phyloP scores from a whole-genome alignment of 148 eudicot genomes.

The Camellia granthamiana region DNA sequence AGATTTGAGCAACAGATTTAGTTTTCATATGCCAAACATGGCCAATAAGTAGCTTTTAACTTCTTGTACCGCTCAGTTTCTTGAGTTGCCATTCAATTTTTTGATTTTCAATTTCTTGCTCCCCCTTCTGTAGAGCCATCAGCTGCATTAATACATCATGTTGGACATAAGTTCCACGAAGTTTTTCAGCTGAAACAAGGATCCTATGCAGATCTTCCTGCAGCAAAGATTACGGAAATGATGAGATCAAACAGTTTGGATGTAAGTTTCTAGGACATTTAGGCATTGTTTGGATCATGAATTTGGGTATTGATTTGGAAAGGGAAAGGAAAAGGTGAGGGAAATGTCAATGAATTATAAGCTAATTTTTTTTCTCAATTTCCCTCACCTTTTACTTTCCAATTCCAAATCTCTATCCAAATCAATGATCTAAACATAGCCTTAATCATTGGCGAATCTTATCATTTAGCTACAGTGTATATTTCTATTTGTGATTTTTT shows the following conservation, averaged over 20 bases:
- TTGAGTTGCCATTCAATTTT: neutral
- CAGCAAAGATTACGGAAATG: conserved; percentile 80
- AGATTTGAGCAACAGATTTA: neutral
- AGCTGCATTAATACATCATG: conserved; percentile 45
- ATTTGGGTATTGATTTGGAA: no score
- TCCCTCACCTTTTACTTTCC: no score
- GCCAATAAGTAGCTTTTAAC: neutral
- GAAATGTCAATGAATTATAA: no score
- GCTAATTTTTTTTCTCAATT: neutral
- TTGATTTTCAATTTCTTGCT: neutral
- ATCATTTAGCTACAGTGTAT: neutral
- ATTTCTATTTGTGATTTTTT: conserved; percentile 3
- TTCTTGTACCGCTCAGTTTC: neutral
- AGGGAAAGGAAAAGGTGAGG: no score
- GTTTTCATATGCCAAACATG: neutral
- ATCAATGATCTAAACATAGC: no score
- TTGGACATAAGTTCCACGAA: conserved; percentile 67
- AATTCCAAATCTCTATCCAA: no score
- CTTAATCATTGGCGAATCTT: neutral
- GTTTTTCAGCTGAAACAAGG: conserved; percentile 86
- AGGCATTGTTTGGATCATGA: no score
- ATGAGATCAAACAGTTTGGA: conserved; percentile 84
- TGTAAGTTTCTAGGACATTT: conserved; percentile 37
- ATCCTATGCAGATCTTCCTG: conserved; percentile 62
- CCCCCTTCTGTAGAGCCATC: conserved; percentile 41